Percentiles rank a stretch among this genome's conserved stretches.
Conservation (phyloP, 148 eudicot genomes). For the Camellia sinensis region DNA sequence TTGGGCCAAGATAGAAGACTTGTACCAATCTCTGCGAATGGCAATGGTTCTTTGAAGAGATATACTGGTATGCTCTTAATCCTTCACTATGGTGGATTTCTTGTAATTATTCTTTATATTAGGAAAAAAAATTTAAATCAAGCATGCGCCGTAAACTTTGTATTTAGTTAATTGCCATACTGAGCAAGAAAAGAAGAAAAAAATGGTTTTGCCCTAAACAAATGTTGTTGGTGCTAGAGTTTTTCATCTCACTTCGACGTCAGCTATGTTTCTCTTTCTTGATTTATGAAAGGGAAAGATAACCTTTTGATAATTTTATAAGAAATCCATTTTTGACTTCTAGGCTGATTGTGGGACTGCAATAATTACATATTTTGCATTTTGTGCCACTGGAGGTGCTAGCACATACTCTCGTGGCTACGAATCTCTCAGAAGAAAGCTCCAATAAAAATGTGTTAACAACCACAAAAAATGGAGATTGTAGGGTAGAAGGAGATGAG, state of each 20-base stretch:
- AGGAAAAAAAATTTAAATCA: neutral
- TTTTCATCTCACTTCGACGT: neutral
- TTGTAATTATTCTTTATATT: neutral
- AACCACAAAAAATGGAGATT: too few species aligned
- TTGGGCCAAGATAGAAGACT: constrained; percentile 53
- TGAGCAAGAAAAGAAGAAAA: neutral
- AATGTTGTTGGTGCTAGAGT: neutral
- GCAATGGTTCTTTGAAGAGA: constrained; percentile 44
- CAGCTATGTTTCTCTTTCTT: neutral
- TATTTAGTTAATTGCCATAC: neutral
- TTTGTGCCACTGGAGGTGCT: too few species aligned
- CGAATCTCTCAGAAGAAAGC: too few species aligned
- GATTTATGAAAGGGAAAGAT: constrained; percentile 1
- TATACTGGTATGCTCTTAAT: constrained; percentile 30
- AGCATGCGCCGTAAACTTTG: neutral
- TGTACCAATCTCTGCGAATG: constrained; percentile 32
- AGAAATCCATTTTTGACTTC: neutral
- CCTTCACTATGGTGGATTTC: neutral
- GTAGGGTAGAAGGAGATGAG: too few species aligned
- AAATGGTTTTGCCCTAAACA: neutral
- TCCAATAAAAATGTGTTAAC: too few species aligned
- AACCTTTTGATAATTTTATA: neutral
- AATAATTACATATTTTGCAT: too few species aligned
- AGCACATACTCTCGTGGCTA: too few species aligned
- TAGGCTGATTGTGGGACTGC: too few species aligned